These are phyloP conservation scores for Raffaelea arxii DNA, from an alignment of 2,329 filamentous ascomycete genomes.

Conservation along the genomic window DNA sequence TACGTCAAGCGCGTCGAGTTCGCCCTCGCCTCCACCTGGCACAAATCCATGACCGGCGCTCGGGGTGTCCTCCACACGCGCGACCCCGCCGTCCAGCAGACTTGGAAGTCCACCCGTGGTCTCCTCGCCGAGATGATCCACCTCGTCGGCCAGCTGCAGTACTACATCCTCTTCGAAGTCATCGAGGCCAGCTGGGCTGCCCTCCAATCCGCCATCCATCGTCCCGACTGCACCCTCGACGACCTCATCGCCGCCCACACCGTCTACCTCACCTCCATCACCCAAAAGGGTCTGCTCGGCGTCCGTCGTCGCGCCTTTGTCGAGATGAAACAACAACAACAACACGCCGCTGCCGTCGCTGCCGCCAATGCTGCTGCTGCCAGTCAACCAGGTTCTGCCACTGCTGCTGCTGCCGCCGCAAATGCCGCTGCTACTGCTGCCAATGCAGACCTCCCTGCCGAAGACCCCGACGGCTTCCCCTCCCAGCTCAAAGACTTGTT, in stretches of 20 bases:
- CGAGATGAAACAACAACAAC: slow-evolving; percentile 22
- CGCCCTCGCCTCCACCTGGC: slow-evolving; percentile 81
- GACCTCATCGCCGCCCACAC: slow-evolving; percentile 90
- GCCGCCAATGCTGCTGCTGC: slow-evolving; percentile 28
- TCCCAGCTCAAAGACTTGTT: slow-evolving; percentile 86
- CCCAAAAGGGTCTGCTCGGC: slow-evolving; percentile 87
- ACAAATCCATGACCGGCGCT: slow-evolving; percentile 89
- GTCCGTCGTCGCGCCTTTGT: slow-evolving; percentile 43
- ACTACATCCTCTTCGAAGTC: slow-evolving; percentile 97
- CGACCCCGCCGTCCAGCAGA: slow-evolving; percentile 56
- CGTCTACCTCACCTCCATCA: slow-evolving; percentile 85
- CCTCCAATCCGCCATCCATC: slow-evolving; percentile 70
- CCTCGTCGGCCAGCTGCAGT: slow-evolving; percentile 92
- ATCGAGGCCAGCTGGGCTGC: slow-evolving; percentile 95
- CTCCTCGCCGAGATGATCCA: slow-evolving; percentile 96
- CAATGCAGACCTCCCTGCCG: slow-evolving; percentile 34
- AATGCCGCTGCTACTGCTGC: slow-evolving; percentile 23
- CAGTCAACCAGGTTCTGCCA: slow-evolving; percentile 61
- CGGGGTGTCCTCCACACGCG: slow-evolving; percentile 78
- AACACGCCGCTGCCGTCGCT: slow-evolving; percentile 24
- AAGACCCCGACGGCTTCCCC: slow-evolving; percentile 71
- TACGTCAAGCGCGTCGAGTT: slow-evolving; percentile 97
- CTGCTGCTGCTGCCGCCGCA: slow-evolving; percentile 57
- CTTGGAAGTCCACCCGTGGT: slow-evolving; percentile 87
- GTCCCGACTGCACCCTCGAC: slow-evolving; percentile 79